Evolutionary conservation across 495 filamentous ascomycete species (phyloP).

Genomic region (Usnea hakonensis): DNA sequence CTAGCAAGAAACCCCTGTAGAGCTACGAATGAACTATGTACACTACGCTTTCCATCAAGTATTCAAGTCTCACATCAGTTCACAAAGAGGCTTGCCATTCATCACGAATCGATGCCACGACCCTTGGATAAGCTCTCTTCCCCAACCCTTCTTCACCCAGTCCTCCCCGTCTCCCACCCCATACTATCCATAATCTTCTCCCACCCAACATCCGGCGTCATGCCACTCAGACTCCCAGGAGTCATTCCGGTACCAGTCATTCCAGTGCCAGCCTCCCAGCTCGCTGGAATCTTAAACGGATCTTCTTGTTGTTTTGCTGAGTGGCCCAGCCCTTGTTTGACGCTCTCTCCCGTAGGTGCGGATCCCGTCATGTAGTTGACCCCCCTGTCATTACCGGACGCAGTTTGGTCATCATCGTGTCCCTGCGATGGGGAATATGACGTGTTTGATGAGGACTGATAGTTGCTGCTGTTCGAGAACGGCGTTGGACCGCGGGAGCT

Average conservation of each 20-base stretch:
- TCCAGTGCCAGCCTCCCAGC: conserved; percentile 12
- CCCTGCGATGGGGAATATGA: conserved; percentile 16
- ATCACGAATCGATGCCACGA: neutral
- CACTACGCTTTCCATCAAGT: neutral
- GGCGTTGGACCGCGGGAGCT: conserved; percentile 18
- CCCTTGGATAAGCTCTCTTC: neutral
- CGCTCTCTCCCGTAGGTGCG: neutral
- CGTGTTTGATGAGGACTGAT: conserved; percentile 21
- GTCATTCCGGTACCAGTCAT: neutral
- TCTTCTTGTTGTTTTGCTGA: conserved; percentile 5
- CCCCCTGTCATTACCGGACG: neutral
- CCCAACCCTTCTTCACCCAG: neutral
- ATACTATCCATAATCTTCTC: conserved; percentile 21
- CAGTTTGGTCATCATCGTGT: neutral
- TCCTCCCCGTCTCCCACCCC: conserved; percentile 7
- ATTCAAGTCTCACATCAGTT: neutral
- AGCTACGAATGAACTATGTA: neutral
- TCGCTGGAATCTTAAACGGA: conserved; percentile 11
- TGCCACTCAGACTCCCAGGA: conserved; percentile 13
- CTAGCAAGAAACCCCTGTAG: neutral
- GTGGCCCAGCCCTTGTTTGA: neutral
- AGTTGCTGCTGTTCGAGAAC: conserved; percentile 12
- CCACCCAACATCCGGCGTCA: conserved; percentile 21
- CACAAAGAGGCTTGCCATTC: neutral
- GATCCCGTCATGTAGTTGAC: neutral